A percentile compares a stretch with the other conserved stretches of the same genome.
phyloP scores from a whole-genome alignment of 176 grass and related monocot genomes.

The Pharus latifolius region DNA sequence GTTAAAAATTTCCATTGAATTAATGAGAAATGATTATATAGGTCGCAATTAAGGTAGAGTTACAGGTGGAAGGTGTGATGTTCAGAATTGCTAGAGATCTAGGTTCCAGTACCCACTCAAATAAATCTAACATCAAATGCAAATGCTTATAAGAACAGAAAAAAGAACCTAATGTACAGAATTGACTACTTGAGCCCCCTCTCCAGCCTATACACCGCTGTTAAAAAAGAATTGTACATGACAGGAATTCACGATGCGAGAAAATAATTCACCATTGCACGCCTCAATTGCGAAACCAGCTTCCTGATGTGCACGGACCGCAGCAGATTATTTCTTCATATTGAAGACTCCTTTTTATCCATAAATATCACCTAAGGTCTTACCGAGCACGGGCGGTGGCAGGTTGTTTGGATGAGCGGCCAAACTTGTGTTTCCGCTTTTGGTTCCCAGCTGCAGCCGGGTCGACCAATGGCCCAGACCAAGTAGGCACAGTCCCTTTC shows the following conservation, averaged over 20 bases:
- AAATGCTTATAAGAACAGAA: slow-evolving; percentile 28
- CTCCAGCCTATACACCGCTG: slow-evolving; percentile 36
- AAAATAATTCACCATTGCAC: slow-evolving; percentile 25
- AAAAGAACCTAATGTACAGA: slow-evolving; percentile 72
- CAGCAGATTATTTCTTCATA: not conserved
- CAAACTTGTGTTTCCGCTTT: slow-evolving; percentile 55
- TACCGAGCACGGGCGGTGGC: slow-evolving; percentile 54
- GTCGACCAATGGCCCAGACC: slow-evolving; percentile 79
- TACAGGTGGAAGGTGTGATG: slow-evolving; percentile 23
- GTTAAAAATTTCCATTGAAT: slow-evolving; percentile 6
- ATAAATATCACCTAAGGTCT: slow-evolving; percentile 12
- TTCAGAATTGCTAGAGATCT: slow-evolving; percentile 24
- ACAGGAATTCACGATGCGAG: slow-evolving; percentile 30
- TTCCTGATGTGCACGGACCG: not conserved
- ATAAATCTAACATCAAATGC: slow-evolving; percentile 35
- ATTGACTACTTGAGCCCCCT: slow-evolving; percentile 40
- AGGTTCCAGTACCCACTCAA: slow-evolving; percentile 7
- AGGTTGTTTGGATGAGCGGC: slow-evolving; percentile 54
- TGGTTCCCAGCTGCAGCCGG: slow-evolving; percentile 35
- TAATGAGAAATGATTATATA: slow-evolving; percentile 16
- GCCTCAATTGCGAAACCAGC: not conserved
- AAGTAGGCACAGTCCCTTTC: slow-evolving; percentile 48
- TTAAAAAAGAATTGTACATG: slow-evolving; percentile 45
- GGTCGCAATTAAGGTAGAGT: slow-evolving; percentile 8
- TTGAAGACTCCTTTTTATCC: slow-evolving; percentile 14